phyloP scores from a whole-genome alignment of 345 rosid genomes.

The Pugionium cornutum region DNA sequence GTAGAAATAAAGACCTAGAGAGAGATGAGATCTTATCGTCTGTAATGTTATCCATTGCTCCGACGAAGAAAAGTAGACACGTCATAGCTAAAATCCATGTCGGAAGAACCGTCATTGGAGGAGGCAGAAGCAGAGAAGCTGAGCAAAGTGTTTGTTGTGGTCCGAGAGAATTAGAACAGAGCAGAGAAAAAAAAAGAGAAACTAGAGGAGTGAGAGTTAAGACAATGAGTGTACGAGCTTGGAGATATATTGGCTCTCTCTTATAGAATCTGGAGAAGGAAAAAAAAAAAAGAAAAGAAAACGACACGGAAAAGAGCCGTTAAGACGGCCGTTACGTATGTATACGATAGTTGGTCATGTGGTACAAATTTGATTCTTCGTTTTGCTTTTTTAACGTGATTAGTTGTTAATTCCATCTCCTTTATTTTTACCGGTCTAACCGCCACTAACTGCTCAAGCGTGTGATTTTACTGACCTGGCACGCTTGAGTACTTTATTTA shows the following conservation, averaged over 20 bases:
- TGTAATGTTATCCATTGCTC: conserved; percentile 39
- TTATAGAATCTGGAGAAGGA: conserved; percentile 18
- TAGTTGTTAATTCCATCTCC: conserved; percentile 5
- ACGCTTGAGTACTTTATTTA: neutral
- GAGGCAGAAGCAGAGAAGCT: conserved; percentile 13
- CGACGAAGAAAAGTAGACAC: conserved; percentile 33
- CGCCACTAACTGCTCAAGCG: conserved; percentile 45
- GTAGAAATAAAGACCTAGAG: conserved; percentile 24
- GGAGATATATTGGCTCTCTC: conserved; percentile 29
- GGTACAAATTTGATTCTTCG: neutral
- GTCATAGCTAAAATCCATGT: conserved; percentile 37
- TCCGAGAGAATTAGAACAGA: conserved; percentile 34
- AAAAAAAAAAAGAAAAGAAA: neutral
- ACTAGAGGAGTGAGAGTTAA: neutral
- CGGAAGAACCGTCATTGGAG: conserved; percentile 39
- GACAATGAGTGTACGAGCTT: conserved; percentile 38
- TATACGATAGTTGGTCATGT: conserved; percentile 24
- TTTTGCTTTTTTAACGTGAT: conserved; percentile 32
- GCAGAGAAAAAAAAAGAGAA: conserved; percentile 20
- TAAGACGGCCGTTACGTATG: conserved; percentile 45
- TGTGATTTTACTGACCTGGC: neutral
- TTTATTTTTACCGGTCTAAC: conserved; percentile 39
- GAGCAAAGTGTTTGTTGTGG: conserved; percentile 15
- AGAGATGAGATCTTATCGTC: conserved; percentile 34
- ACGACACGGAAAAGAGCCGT: conserved; percentile 39